Evolutionary conservation across 106 monocot genomes (phyloP), one percentile per base, ranked within the genome.

Genomic region (Triglochin maritima): DNA sequence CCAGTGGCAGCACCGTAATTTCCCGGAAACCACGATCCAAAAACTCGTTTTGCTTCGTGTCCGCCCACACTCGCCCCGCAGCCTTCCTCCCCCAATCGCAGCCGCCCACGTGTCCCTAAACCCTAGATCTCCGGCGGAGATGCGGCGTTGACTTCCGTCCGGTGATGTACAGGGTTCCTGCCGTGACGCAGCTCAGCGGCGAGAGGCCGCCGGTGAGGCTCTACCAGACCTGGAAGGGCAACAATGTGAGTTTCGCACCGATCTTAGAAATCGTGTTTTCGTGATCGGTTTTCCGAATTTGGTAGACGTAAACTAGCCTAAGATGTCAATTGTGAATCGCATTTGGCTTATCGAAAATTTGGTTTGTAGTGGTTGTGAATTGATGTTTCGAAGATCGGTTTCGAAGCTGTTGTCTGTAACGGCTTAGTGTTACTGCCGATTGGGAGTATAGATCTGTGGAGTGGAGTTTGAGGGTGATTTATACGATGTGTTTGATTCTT

Each of bases 191-290:
- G 58, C 58, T 29, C 12, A 2, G 58, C 5, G 5, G n/a, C 15
- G n/a, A 13, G 51, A 46, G 4, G 49, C 29, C 48, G 29, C 50
- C 50, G 49, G 50, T 51, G 9, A 66, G 49, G 50, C 17, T 66
- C 52, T 66, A 66, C 66, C 17, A 51, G 66, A 8, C 9, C 48
- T 66, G 66, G 66, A 66, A 51, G 48, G 66, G 66, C 6, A 53
- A 66, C 66, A 66, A 66, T 11, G 66, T 66, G 17, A 66, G 66
- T 66, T 10, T 53, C 0, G 0, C 52, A 52, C 11, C 52, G 7
- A n/a, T 2, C 11, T n/a, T 59, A 59, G 58, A 59, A 59, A 59
- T 16, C 13, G 53, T 53, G 53, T 53, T 53, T 53, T 59, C 58
- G 6, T 59, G 6, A n/a, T 11, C 6, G 6, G 9, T 11, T 6